Evolutionary conservation across 2,329 filamentous ascomycete species (phyloP).

Genomic region (Taxawa tesnikishii): DNA sequence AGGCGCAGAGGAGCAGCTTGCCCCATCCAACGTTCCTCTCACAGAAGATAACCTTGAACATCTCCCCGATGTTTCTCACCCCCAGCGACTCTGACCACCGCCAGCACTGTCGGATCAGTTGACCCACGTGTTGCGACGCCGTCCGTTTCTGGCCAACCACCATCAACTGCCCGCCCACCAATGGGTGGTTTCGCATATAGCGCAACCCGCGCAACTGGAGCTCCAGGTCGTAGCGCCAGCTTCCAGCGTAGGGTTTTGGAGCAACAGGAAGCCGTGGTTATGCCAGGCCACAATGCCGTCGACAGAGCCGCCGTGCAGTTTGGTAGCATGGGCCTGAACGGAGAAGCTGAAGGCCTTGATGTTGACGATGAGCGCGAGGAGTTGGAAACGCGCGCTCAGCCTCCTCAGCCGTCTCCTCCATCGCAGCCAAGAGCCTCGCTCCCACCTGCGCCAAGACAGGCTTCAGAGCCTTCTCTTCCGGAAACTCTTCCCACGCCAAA

Average conservation of each 20-base stretch:
- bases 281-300: slow-evolving; percentile 93
- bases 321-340: slow-evolving; percentile 84
- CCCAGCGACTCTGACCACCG: slow-evolving; percentile 71
- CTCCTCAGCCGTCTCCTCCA: slow-evolving; percentile 84
- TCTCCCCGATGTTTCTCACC: slow-evolving; percentile 68
- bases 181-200: slow-evolving; percentile 68
- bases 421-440: slow-evolving; percentile 75
- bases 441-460: slow-evolving; percentile 52
- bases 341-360: slow-evolving; percentile 55
- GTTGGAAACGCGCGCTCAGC: slow-evolving; percentile 84
- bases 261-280: slow-evolving; percentile 94
- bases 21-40: slow-evolving; percentile 67
- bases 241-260: slow-evolving; percentile 81
- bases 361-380: slow-evolving; percentile 93
- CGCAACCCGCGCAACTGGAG: slow-evolving; percentile 64
- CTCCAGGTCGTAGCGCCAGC: slow-evolving; percentile 55
- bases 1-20: slow-evolving; percentile 31
- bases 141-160: slow-evolving; percentile 43
- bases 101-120: slow-evolving; percentile 82
- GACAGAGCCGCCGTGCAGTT: slow-evolving; percentile 92
- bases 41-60: slow-evolving; percentile 90
- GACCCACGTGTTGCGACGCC: slow-evolving; percentile 62
- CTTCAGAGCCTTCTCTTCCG: slow-evolving; percentile 24
- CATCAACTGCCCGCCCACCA: slow-evolving; percentile 48
- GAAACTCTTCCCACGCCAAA: slow-evolving; percentile 39